Conservation (phyloP, 257 asterid genomes). For the Solanum pennellii region DNA sequence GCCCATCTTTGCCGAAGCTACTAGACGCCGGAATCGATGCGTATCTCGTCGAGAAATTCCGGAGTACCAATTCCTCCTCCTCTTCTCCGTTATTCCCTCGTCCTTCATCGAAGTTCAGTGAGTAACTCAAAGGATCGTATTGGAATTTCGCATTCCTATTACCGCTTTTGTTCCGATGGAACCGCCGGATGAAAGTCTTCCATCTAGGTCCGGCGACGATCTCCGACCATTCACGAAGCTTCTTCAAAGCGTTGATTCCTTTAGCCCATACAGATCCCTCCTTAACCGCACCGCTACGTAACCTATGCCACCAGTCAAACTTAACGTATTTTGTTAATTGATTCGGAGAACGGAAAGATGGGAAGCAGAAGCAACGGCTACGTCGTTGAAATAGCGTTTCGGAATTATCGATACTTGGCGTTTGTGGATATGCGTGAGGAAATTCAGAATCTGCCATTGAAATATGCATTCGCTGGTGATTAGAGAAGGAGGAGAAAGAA, state of each 20-base stretch:
- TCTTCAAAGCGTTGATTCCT: slow-evolving; percentile 44
- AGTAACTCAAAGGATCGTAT: slow-evolving; percentile 68
- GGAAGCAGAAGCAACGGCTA: slow-evolving; percentile 45
- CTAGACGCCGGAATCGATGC: slow-evolving; percentile 31
- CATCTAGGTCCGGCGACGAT: slow-evolving; percentile 78
- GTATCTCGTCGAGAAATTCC: slow-evolving; percentile 68
- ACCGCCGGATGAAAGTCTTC: slow-evolving; percentile 79
- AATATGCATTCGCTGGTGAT: background rate
- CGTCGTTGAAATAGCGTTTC: slow-evolving; percentile 23
- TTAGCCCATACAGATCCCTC: slow-evolving; percentile 34
- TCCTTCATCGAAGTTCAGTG: slow-evolving; percentile 78
- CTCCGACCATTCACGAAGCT: slow-evolving; percentile 85
- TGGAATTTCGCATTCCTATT: slow-evolving; percentile 27
- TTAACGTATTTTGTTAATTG: slow-evolving; percentile 14
- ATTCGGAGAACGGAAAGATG: slow-evolving; percentile 23
- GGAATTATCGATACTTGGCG: slow-evolving; percentile 15
- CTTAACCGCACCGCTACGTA: slow-evolving; percentile 9
- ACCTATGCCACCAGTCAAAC: slow-evolving; percentile 43
- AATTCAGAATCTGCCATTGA: slow-evolving; percentile 33
- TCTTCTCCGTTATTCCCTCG: slow-evolving; percentile 37
- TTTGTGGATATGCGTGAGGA: slow-evolving; percentile 21
- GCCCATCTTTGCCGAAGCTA: slow-evolving; percentile 42
- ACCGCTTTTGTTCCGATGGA: slow-evolving; percentile 51
- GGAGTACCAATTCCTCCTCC: slow-evolving; percentile 30
- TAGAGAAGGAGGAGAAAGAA: background rate